Percentiles rank a stretch among this genome's conserved stretches.
These are phyloP conservation scores for Fonsecaea monophora DNA, from an alignment of 2,329 filamentous ascomycete genomes.

Conservation along the genomic window DNA sequence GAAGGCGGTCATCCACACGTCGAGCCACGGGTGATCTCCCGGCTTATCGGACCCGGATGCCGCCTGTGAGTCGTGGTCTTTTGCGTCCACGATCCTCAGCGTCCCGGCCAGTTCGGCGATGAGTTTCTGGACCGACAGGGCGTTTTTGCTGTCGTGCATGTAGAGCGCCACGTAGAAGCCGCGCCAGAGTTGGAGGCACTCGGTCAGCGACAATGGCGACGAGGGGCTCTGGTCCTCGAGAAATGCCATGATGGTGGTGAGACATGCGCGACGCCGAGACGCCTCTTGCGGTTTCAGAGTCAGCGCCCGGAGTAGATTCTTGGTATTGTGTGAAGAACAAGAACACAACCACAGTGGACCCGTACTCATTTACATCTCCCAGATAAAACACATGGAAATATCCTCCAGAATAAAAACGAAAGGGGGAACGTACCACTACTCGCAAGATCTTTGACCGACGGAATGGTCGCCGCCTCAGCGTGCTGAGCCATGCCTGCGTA, in stretches of 20 bases:
- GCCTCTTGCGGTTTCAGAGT: conserved; percentile 29
- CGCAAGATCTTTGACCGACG: conserved; percentile 39
- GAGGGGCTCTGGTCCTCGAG: conserved; percentile 28
- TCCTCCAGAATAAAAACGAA: not conserved
- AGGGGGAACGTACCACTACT: conserved; percentile 37
- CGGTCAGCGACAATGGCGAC: conserved; percentile 31
- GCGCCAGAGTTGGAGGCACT: conserved; percentile 40
- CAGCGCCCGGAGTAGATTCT: not conserved
- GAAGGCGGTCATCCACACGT: conserved; percentile 58
- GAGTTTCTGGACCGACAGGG: conserved; percentile 38
- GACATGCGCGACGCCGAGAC: conserved; percentile 31
- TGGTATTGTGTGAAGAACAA: not conserved
- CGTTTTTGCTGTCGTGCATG: conserved; percentile 41
- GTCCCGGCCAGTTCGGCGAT: conserved; percentile 34
- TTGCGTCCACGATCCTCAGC: conserved; percentile 27
- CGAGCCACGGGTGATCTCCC: conserved; percentile 24
- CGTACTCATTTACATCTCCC: not conserved
- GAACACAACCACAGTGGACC: not conserved
- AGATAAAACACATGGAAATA: not conserved
- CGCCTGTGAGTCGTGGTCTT: conserved; percentile 18
- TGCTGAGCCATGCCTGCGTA: conserved; percentile 25
- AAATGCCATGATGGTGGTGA: conserved; percentile 33
- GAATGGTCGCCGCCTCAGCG: conserved; percentile 25
- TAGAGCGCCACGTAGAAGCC: conserved; percentile 40
- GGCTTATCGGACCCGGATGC: too few species aligned